A percentile compares a stretch with the other conserved stretches of the same genome.
These are phyloP conservation scores for Eremothecium cymbalariae DNA, from an alignment of 1,139 yeast species.

Conservation along the genomic window DNA sequence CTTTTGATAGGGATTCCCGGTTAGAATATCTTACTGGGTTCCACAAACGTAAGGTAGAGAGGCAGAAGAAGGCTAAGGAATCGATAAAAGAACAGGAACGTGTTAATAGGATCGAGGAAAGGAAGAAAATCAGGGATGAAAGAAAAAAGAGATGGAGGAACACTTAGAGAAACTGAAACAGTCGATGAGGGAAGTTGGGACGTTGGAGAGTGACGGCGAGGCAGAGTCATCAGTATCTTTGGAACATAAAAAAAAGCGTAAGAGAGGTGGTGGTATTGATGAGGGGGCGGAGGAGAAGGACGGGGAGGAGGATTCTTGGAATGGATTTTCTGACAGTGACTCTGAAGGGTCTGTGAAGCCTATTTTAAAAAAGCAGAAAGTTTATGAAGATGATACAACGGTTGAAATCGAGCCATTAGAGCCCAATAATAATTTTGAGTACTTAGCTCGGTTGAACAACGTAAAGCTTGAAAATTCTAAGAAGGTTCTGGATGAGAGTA, in stretches of 20 bases:
- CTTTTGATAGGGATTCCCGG: slow-evolving; percentile 67
- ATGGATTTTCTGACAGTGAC: slow-evolving; percentile 34
- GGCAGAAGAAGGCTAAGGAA: slow-evolving; percentile 79
- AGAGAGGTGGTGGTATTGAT: slow-evolving; percentile 28
- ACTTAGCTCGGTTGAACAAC: slow-evolving; percentile 51
- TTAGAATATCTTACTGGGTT: slow-evolving; percentile 86
- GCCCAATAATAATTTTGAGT: slow-evolving; percentile 43
- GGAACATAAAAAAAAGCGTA: neutral
- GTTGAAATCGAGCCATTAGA: slow-evolving; percentile 56
- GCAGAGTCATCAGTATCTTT: slow-evolving; percentile 21
- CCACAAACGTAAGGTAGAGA: slow-evolving; percentile 82
- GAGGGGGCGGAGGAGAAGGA: slow-evolving; percentile 8
- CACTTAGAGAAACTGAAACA: slow-evolving; percentile 53
- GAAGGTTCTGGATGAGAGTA: slow-evolving; percentile 54
- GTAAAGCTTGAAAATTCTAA: slow-evolving; percentile 56
- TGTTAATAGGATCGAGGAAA: slow-evolving; percentile 63
- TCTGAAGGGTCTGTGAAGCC: slow-evolving; percentile 27
- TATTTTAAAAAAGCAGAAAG: slow-evolving; percentile 35
- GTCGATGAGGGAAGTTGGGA: slow-evolving; percentile 33
- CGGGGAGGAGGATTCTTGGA: slow-evolving; percentile 34
- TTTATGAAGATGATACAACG: slow-evolving; percentile 41
- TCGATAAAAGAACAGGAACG: slow-evolving; percentile 70
- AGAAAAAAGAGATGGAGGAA: slow-evolving; percentile 55
- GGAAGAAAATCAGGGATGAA: slow-evolving; percentile 54
- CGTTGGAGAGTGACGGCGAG: slow-evolving; percentile 31